Percentiles rank a stretch among this genome's conserved stretches.
Conservation (phyloP, 202 grass and related monocot genomes). For the Schoenoplectus triqueter region DNA sequence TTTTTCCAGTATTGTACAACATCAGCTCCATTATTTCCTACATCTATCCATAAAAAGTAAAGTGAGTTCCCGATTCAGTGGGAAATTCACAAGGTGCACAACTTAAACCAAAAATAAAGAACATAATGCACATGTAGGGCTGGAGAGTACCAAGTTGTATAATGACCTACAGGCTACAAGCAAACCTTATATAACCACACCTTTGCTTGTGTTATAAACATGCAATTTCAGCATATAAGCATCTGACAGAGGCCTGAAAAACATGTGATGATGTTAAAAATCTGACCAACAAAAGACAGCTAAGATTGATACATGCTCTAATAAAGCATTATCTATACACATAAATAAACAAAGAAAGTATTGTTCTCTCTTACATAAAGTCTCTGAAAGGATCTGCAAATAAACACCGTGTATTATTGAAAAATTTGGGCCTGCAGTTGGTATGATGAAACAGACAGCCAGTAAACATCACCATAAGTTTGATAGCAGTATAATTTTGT, state of each 20-base stretch:
- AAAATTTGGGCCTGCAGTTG: conserved; percentile 62
- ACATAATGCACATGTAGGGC: not conserved
- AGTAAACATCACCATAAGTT: not conserved
- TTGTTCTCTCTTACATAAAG: conserved; percentile 66
- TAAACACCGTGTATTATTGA: conserved; percentile 82
- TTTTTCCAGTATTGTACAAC: conserved; percentile 73
- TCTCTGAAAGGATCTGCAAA: conserved; percentile 64
- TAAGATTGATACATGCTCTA: conserved; percentile 7
- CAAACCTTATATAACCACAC: conserved; percentile 24
- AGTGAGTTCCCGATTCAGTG: conserved; percentile 31
- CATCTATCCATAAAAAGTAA: conserved; percentile 45
- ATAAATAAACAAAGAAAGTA: conserved; percentile 19
- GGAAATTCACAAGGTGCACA: not conserved
- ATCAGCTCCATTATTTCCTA: conserved; percentile 37
- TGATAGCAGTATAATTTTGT: not conserved
- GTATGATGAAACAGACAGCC: conserved; percentile 38
- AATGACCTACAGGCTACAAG: not conserved
- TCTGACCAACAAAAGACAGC: conserved; percentile 31
- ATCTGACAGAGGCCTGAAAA: conserved; percentile 57
- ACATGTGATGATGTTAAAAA: conserved; percentile 19
- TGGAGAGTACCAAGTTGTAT: not conserved
- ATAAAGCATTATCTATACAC: not conserved
- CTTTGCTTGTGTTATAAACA: conserved; percentile 59
- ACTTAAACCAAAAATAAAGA: not conserved
- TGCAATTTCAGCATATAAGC: conserved; percentile 59